Base-by-base conservation (phyloP, 768 basidiomycete genomes). In the Kwoniella botswanensis region DNA sequence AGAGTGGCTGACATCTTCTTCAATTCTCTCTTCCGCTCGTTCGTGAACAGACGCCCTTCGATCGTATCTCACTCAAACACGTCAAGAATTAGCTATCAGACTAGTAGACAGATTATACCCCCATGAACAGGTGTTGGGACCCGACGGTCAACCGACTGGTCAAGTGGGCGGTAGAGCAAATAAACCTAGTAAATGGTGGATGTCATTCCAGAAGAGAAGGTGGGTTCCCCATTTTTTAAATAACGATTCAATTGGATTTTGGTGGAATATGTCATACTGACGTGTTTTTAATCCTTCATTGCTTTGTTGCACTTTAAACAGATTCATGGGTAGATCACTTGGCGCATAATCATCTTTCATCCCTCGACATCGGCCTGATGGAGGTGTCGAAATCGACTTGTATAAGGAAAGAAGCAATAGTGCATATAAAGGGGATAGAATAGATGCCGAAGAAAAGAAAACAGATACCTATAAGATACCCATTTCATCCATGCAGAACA, bases 131-230 rank as follows among this genome's bases (percentile, higher is more conserved):
- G 70, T 74, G 46, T 59, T 81, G 4, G 79, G 79, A 7, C 44
- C 90, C 50, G 93, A 96, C 82, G 94, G 94, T 5, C 91, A 92
- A 56, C 80, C 78, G 4, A 82, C 78, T 4, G 80, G 79, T 2
- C 77, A 83, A 74, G 42, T 41, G 2, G 79, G 79, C 13, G 52
- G 74, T 7, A 74, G 82, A 55, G 78, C 79, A 3, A 91, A 91
- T 68, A 95, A 93, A 83, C 95, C 97, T 5, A 97, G 92, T 87
- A 99, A 99, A 84, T 99, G 97, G 97, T 99, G 97, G 97, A 96
- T 98, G 93, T 92, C 93, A 22, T 99, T 98, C 89, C 94, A 95
- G 85, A 98, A 97, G 88, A 88, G 95, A 81, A 89, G 84, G 81
- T 82, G 65, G 73, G 82, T 66, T 35, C 6, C 35, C 35, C 35